Base-by-base conservation (phyloP, 169 alveolate genomes). In the Prorocentrum cordatum region DNA sequence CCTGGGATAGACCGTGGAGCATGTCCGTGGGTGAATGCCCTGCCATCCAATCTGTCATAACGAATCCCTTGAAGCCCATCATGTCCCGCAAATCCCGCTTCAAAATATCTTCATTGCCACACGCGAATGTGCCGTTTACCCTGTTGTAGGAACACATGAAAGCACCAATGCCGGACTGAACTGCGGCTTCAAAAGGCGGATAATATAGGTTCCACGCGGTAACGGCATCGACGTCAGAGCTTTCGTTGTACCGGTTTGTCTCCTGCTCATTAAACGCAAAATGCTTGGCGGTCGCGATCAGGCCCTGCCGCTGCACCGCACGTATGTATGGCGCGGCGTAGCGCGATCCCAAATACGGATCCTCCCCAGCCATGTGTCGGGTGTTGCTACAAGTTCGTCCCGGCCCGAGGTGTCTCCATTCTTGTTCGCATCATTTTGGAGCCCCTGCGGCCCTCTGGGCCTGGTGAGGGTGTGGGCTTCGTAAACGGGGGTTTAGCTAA, bases 121-220 rank as follows among this genome's bases (percentile, higher is more conserved):
- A 54, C 66, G 6, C 66, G 20, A 14, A 9, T 14, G 7, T 7
- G 50, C 45, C 26, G 2, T n/a, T 32, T 2, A 22, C 89, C 68
- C 50, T 80, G 90, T 80, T 80, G 70, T 80, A 80, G 29, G 90
- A 77, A 27, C 90, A 80, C 90, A 80, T 80, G 58, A 80, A 32
- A 68, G 80, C 66, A 3, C 80, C 90, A 29, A 62, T 79, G n/a
- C 90, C 90, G 1, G 87, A 72, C 26, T 39, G 61, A 22, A 62
- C 87, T 14, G 87, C 87, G 12, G 54, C 54, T 16, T 42, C n/a
- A 42, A 42, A 42, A 12, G 54, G 54, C 16, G 54, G 54, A 42
- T 42, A 42, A 16, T 42, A 42, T 42, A 42, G n/a, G 9, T 42
- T 16, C 54, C 54, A 42, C 9, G 16, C n/a, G n/a, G 54, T 42